These are phyloP conservation scores for Trapa bicornis DNA, from an alignment of 345 rosid genomes.

Conservation along the genomic window DNA sequence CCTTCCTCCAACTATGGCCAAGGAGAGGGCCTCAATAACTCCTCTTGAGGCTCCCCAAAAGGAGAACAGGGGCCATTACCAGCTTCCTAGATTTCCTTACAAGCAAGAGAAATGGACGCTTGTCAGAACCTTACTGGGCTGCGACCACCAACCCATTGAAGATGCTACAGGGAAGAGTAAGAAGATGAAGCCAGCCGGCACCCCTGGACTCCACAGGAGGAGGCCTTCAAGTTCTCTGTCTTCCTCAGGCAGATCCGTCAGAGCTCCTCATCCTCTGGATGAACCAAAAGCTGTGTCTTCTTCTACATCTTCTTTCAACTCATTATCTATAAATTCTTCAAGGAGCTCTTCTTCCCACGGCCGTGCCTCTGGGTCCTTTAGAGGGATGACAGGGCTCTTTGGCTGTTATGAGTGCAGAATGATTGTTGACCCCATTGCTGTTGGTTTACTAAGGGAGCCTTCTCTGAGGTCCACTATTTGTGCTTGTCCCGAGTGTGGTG, in stretches of 20 bases:
- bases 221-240: constrained; percentile 20
- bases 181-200: constrained; percentile 34
- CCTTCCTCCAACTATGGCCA: constrained; percentile 30
- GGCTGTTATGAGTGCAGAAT: constrained; percentile 72
- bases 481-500: constrained; percentile 60
- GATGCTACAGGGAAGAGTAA: constrained; percentile 40
- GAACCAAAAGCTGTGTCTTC: constrained; percentile 23
- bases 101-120: constrained; percentile 7
- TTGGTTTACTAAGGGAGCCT: constrained; percentile 33
- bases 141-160: constrained; percentile 15
- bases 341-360: constrained; percentile 17
- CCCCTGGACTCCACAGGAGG: constrained; percentile 36
- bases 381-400: constrained; percentile 49
- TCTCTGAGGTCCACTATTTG: constrained; percentile 41
- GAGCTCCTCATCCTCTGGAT: constrained; percentile 23
- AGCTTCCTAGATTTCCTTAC: constrained; percentile 10
- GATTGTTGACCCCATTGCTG: constrained; percentile 71
- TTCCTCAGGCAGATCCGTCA: constrained; percentile 43
- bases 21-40: constrained; percentile 20
- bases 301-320: constrained; percentile 21
- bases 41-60: constrained; percentile 22
- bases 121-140: constrained; percentile 3
- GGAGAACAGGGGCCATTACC: constrained; percentile 22
- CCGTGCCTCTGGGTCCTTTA: constrained; percentile 18
- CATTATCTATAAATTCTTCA: constrained; percentile 25